Base-by-base conservation (phyloP, 2,329 filamentous ascomycete species). In the Epichloe festucae region DNA sequence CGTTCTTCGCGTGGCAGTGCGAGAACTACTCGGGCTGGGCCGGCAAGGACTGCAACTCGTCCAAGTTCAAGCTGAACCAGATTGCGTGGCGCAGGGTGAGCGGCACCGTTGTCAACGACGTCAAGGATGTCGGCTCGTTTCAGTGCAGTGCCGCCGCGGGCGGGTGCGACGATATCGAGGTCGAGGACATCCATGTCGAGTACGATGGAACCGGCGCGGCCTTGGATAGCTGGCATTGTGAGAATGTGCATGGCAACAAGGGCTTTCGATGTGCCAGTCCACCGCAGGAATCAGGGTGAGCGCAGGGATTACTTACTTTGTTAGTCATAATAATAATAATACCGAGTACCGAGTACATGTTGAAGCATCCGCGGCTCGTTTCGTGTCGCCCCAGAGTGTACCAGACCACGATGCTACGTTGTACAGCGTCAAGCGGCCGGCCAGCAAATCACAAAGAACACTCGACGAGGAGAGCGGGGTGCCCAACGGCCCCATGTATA, bases 1-100 rank as follows among this genome's bases (percentile, higher is more conserved):
- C 66, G 17, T 61, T 68, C 27, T 67, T 64, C 53, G 57, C 63
- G 10, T 65, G 62, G 57, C 65, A 67, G 54, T 68, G 66, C 51
- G 65, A 67, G 54, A 60, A 66, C 42, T 67, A 64, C 53, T 62
- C 63, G 11, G 65, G 65, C 40, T 60, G 58, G 49, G 58, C 58
- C 2, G 65, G 65, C 34, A 57, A 65, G 54, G 61, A 65, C 52
- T 68, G 66, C 56, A 59, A 68, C 56, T 62, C 63, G 23, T 64
- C 61, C 49, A 55, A 58, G 50, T 67, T 66, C 50, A 60, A 60
- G 54, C 59, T 68, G 41, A 54, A 52, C 19, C 50, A 65, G 41
- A 48, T 67, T 4, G 56, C 57, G 1, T 67, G 62, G 58, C 56
- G 53, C 5, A 53, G 55, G 12, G 56, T 67, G 21, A 55, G 45